Conservation (phyloP, 2,329 filamentous ascomycete genomes). For the Epichloe amarillans region DNA sequence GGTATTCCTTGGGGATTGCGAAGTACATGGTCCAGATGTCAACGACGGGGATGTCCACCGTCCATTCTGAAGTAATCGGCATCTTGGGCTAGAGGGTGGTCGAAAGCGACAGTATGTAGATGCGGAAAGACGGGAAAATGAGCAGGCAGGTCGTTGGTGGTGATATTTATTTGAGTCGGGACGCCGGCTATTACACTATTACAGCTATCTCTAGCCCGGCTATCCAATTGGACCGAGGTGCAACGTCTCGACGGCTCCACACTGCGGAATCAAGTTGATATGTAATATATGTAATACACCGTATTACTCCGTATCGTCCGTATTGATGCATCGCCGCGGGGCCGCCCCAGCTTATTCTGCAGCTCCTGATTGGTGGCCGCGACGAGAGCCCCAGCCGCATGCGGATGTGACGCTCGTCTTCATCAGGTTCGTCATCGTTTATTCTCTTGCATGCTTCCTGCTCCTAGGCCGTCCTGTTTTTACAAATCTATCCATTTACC, state of each 20-base stretch:
- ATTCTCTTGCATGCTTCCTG: no score
- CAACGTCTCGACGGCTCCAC: not conserved
- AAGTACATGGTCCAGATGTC: constrained; percentile 75
- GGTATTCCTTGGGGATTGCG: constrained; percentile 52
- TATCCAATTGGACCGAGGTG: not conserved
- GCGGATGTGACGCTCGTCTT: not conserved
- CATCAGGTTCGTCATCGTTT: no score
- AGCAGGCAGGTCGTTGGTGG: not conserved
- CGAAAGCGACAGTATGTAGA: not conserved
- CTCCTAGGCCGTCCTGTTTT: not conserved
- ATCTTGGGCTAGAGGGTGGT: constrained; percentile 31
- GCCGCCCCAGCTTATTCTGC: not conserved
- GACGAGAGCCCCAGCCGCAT: not conserved
- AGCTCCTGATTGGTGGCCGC: not conserved
- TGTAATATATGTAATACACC: no score
- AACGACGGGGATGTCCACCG: constrained; percentile 56
- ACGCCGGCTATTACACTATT: no score
- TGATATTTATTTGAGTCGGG: no score
- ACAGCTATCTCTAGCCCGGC: no score
- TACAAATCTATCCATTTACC: not conserved
- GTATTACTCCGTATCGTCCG: no score
- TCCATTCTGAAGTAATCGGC: constrained; percentile 57
- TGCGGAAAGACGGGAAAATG: not conserved
- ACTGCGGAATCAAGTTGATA: no score
- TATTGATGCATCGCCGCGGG: no score